Conservation (phyloP, 2,329 filamentous ascomycete species). For the Sarocladium strictum region DNA sequence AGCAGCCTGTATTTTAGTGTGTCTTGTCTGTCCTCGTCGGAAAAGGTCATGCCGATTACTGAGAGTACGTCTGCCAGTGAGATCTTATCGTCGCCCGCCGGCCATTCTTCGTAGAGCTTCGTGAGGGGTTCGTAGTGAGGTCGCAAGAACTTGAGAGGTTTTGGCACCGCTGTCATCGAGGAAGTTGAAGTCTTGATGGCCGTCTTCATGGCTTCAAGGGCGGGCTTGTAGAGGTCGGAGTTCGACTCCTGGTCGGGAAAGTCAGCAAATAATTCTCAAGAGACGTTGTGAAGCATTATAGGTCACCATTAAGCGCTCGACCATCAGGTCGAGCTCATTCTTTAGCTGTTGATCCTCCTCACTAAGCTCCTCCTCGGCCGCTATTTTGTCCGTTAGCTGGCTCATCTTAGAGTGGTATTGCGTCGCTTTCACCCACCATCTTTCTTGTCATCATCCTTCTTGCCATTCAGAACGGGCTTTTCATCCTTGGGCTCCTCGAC, state of each 20-base stretch:
- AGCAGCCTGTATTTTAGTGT: slow-evolving; percentile 93
- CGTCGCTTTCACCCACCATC: slow-evolving; percentile 32
- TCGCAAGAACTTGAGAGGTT: slow-evolving; percentile 94
- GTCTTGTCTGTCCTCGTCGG: slow-evolving; percentile 91
- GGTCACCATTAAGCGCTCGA: slow-evolving; percentile 81
- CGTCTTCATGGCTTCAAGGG: slow-evolving; percentile 93
- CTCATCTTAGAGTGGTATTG: slow-evolving; percentile 9
- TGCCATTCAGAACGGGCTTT: slow-evolving; percentile 64
- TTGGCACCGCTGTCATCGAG: slow-evolving; percentile 98
- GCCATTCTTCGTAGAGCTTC: slow-evolving; percentile 86
- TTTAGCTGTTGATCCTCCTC: slow-evolving; percentile 99
- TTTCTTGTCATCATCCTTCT: slow-evolving; percentile 62
- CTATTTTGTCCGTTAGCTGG: slow-evolving; percentile 15
- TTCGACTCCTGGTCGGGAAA: slow-evolving; percentile 66
- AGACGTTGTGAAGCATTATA: background rate
- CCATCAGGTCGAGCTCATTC: slow-evolving; percentile 95
- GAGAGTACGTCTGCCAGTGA: slow-evolving; percentile 91
- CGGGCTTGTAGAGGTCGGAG: slow-evolving; percentile 79
- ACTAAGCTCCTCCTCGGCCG: slow-evolving; percentile 75
- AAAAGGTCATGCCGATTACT: slow-evolving; percentile 97
- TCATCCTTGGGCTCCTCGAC: slow-evolving; percentile 64
- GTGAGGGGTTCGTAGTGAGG: slow-evolving; percentile 91
- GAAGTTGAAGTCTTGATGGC: slow-evolving; percentile 99
- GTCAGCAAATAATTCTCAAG: background rate
- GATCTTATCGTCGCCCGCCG: slow-evolving; percentile 76